phyloP scores from a whole-genome alignment of 768 basidiomycete species.

The Lenzites betulinus region DNA sequence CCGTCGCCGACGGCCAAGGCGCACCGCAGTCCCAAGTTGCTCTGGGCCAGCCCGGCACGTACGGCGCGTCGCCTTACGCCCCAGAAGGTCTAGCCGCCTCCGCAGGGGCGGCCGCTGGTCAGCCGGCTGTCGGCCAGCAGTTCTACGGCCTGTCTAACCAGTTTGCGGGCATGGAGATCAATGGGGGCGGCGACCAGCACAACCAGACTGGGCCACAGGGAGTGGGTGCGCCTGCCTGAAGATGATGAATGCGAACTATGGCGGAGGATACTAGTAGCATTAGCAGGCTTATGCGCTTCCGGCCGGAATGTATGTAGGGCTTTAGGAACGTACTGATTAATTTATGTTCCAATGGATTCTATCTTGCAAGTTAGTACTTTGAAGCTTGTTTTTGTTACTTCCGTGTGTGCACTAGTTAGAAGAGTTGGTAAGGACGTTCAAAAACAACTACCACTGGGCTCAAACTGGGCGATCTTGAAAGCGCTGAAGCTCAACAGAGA shows the following conservation, averaged over 20 bases:
- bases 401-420: too few species aligned
- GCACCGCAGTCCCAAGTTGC: conserved; percentile 1
- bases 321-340: background rate
- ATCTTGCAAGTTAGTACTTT: too few species aligned
- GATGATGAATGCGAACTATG: background rate
- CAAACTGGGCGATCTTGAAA: too few species aligned
- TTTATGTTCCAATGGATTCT: too few species aligned
- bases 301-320: background rate
- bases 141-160: conserved; percentile 28
- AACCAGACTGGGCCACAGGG: conserved; percentile 23
- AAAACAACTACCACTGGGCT: too few species aligned
- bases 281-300: too few species aligned
- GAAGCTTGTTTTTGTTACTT: too few species aligned
- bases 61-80: conserved; percentile 28
- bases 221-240: conserved; percentile 31
- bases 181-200: conserved; percentile 18
- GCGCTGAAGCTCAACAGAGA: too few species aligned
- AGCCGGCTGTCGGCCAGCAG: conserved; percentile 10
- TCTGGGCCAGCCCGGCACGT: conserved; percentile 9
- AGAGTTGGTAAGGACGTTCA: too few species aligned
- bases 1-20: conserved; percentile 10
- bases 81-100: conserved; percentile 8
- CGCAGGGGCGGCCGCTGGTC: conserved; percentile 10
- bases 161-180: conserved; percentile 28
- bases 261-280: too few species aligned